These are phyloP conservation scores for Nitzschia sp. DNA, from an alignment of 108 stramenopile species.

Conservation along the genomic window DNA sequence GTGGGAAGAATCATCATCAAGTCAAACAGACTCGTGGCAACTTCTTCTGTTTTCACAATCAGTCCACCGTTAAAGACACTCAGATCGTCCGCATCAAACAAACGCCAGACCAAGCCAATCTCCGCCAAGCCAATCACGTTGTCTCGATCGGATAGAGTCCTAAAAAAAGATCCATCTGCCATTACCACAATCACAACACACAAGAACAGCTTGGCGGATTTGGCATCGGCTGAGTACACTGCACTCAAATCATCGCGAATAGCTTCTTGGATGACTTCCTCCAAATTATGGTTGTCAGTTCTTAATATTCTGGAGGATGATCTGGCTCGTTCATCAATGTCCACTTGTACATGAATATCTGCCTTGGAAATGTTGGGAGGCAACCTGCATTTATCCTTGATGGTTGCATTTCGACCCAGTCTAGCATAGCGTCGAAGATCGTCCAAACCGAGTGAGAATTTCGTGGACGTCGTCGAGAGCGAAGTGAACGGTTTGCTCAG, in stretches of 20 bases:
- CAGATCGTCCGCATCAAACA: constrained; percentile 28
- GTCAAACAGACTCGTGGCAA: not conserved
- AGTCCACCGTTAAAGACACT: constrained; percentile 16
- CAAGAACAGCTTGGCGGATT: constrained; percentile 18
- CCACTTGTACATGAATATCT: constrained; percentile 20
- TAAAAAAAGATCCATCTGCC: constrained; percentile 14
- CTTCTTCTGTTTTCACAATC: constrained; percentile 14
- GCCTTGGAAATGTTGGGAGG: constrained; percentile 7
- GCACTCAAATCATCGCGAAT: constrained; percentile 16
- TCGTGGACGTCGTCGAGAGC: not conserved
- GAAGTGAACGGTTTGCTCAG: not conserved
- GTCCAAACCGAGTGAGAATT: not conserved
- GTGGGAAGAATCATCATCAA: not conserved
- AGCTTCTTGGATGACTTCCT: constrained; percentile 5
- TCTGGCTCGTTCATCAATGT: constrained; percentile 23
- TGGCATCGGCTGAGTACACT: constrained; percentile 14
- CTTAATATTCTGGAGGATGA: too few species aligned
- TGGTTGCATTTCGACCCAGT: constrained; percentile 1
- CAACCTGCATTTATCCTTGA: not conserved
- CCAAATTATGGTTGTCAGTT: not conserved
- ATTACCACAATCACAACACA: constrained; percentile 18
- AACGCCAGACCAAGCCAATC: constrained; percentile 14
- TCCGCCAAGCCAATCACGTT: constrained; percentile 18
- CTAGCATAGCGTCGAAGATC: not conserved
- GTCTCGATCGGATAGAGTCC: constrained; percentile 1